A percentile compares a stretch with the other conserved stretches of the same genome.
Conservation (phyloP, 345 rosid species). For the Combretum micranthum region DNA sequence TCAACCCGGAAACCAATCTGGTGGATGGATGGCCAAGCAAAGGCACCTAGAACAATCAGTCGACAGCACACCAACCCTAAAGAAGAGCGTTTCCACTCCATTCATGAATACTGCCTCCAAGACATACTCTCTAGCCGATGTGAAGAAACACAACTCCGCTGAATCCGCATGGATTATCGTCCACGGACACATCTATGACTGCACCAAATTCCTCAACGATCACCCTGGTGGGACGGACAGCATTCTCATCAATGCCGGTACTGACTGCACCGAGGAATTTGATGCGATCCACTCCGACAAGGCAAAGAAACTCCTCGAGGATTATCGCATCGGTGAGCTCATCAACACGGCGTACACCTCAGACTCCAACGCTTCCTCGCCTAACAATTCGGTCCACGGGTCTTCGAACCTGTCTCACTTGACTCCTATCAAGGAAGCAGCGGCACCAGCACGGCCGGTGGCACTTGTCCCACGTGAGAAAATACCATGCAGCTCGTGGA, state of each 20-base stretch:
- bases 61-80: conserved; percentile 35
- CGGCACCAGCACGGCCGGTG: conserved; percentile 21
- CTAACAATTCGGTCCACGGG: conserved; percentile 64
- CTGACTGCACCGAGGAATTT: conserved; percentile 92
- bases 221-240: conserved; percentile 92
- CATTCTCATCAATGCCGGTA: conserved; percentile 80
- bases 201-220: conserved; percentile 81
- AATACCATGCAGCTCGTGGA: conserved; percentile 65
- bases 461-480: conserved; percentile 84
- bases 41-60: conserved; percentile 55
- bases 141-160: conserved; percentile 51
- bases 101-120: conserved; percentile 78
- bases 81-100: conserved; percentile 84
- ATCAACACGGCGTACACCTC: conserved; percentile 47
- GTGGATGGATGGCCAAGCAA: conserved; percentile 99
- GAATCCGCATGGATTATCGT: conserved; percentile 93
- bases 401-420: conserved; percentile 27
- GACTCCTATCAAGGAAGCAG: conserved; percentile 60
- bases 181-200: conserved; percentile 86
- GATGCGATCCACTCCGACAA: conserved; percentile 91
- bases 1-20: conserved; percentile 78
- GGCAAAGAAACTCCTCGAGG: conserved; percentile 76
- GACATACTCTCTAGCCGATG: conserved; percentile 59
- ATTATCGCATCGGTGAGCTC: conserved; percentile 69
- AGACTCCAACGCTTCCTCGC: conserved; percentile 55